phyloP scores from a whole-genome alignment of 768 basidiomycete species.

The Leccinum aurantiacum region DNA sequence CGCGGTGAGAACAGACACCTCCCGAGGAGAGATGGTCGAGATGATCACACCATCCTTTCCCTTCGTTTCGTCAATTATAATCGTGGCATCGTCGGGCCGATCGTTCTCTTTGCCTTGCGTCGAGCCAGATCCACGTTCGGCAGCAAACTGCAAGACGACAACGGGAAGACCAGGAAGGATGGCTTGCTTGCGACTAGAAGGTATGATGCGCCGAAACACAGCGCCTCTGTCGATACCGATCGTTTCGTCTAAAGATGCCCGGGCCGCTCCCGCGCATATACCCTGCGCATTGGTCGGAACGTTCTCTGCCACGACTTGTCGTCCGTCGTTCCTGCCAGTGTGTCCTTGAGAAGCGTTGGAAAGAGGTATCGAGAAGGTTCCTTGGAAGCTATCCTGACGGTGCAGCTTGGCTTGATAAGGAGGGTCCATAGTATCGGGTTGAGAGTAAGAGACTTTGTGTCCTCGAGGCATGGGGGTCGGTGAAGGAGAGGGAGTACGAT shows the following conservation, averaged over 20 bases:
- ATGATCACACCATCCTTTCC: background rate
- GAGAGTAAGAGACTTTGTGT: background rate
- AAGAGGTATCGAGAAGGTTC: background rate
- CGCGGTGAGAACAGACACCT: background rate
- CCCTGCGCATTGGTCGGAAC: background rate
- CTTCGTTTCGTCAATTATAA: background rate
- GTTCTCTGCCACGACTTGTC: background rate
- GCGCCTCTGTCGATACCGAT: background rate
- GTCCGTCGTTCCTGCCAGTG: background rate
- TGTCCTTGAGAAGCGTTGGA: background rate
- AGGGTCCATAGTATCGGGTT: background rate
- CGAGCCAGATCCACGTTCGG: background rate
- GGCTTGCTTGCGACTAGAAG: background rate
- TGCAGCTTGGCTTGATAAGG: background rate
- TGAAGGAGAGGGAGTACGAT: background rate
- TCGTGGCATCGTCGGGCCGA: background rate
- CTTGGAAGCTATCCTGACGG: background rate
- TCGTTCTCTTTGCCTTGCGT: background rate
- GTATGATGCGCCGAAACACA: background rate
- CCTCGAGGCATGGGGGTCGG: background rate
- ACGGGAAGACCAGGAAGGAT: background rate
- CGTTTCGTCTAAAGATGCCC: background rate
- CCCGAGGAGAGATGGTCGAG: background rate
- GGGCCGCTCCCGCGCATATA: constrained; percentile 11
- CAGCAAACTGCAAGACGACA: background rate